phyloP scores from a whole-genome alignment of 169 alveolate genomes.

The Cryptosporidium baileyi region DNA sequence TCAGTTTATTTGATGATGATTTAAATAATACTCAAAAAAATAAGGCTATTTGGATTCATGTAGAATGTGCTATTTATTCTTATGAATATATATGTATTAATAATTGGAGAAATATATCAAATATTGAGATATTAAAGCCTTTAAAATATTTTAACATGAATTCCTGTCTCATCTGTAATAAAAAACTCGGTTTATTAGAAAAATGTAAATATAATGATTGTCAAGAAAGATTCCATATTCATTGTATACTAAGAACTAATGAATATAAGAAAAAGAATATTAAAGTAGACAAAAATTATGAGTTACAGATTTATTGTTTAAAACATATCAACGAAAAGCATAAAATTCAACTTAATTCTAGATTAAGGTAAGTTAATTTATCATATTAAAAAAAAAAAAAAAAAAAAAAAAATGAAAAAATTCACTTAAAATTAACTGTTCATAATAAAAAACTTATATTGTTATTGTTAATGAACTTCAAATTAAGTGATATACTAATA shows the following conservation, averaged over 20 bases:
- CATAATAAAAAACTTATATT: too few species aligned
- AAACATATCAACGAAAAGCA: not conserved
- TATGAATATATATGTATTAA: not conserved
- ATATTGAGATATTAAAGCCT: conserved; percentile 17
- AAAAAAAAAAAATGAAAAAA: too few species aligned
- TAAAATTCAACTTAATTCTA: not conserved
- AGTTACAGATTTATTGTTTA: not conserved
- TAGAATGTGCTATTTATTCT: conserved; percentile 64
- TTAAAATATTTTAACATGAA: not conserved
- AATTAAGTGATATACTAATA: not conserved
- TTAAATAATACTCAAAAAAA: not conserved
- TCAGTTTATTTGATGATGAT: not conserved
- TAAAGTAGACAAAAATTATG: not conserved
- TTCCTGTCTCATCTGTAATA: not conserved
- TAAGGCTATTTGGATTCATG: conserved; percentile 49
- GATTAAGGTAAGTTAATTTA: conserved; percentile 20
- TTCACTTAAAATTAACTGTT: too few species aligned
- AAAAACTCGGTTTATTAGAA: not conserved
- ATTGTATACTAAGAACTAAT: not conserved
- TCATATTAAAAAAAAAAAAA: not conserved
- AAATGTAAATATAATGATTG: not conserved
- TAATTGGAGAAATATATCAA: conserved; percentile 31
- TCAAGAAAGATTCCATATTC: not conserved
- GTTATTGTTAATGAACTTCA: too few species aligned
- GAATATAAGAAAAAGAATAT: not conserved